Percentiles rank a stretch among this genome's conserved stretches.
These are phyloP conservation scores for Cyberlindnera meyerae DNA, from an alignment of 805 yeast species.

Conservation along the genomic window DNA sequence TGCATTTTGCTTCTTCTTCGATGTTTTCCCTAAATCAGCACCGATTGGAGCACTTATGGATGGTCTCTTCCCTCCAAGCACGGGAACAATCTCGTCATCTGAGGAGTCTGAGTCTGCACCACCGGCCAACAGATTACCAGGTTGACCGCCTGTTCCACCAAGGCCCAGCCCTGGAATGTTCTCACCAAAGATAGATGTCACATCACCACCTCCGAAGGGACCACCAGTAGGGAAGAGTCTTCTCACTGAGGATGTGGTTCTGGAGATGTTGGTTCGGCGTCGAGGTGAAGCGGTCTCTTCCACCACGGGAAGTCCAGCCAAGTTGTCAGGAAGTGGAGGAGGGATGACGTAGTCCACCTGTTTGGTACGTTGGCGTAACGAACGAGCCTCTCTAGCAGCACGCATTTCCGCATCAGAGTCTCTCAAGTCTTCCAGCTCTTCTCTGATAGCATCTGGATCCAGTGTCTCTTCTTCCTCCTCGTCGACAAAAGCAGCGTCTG, in stretches of 20 bases:
- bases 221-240: conserved; percentile 91
- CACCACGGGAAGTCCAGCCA: conserved; percentile 21
- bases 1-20: conserved; percentile 57
- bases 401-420: conserved; percentile 34
- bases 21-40: conserved; percentile 22
- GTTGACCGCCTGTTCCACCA: conserved; percentile 3
- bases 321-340: conserved; percentile 57
- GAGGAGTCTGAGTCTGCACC: conserved; percentile 55
- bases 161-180: conserved; percentile 39
- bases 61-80: conserved; percentile 35
- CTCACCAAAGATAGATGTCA: conserved; percentile 73
- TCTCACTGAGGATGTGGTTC: conserved; percentile 39
- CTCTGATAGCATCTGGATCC: not conserved
- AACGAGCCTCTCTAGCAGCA: conserved; percentile 35
- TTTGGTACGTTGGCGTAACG: conserved; percentile 61
- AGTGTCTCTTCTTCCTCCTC: not conserved
- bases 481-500: conserved; percentile 23
- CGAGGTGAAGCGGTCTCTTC: conserved; percentile 26
- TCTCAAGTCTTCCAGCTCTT: conserved; percentile 13
- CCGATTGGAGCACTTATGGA: conserved; percentile 29
- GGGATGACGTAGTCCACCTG: conserved; percentile 78
- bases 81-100: conserved; percentile 52
- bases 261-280: conserved; percentile 28
- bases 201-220: conserved; percentile 97
- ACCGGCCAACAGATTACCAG: conserved; percentile 20